Conservation (phyloP, 2,329 filamentous ascomycete genomes). For the Epichloe brachyelytri region DNA sequence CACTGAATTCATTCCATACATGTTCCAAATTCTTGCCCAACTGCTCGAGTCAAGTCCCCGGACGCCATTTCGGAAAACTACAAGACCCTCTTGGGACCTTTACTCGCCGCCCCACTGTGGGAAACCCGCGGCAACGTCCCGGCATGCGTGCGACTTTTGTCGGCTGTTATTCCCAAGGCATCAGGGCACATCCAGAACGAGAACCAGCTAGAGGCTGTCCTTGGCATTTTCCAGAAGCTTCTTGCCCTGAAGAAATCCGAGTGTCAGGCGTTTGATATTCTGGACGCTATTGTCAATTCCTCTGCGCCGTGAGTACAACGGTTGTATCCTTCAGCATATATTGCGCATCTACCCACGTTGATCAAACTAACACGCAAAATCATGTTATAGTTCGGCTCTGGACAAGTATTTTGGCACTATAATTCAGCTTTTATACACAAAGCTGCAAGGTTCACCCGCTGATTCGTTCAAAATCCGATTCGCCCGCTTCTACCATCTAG, state of each 20-base stretch:
- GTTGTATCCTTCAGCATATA: not conserved
- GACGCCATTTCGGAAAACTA: conserved; percentile 72
- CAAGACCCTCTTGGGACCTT: conserved; percentile 61
- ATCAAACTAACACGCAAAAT: not conserved
- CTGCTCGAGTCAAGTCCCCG: conserved; percentile 74
- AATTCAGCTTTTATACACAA: conserved; percentile 67
- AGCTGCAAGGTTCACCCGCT: conserved; percentile 53
- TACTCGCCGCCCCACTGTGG: conserved; percentile 77
- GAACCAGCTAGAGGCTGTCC: conserved; percentile 72
- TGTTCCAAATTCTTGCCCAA: conserved; percentile 89
- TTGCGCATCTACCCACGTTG: not conserved
- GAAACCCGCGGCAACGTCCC: conserved; percentile 88
- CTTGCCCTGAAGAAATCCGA: conserved; percentile 74
- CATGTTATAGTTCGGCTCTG: conserved; percentile 39
- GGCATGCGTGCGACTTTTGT: conserved; percentile 72
- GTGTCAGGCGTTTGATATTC: conserved; percentile 73
- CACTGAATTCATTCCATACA: conserved; percentile 91
- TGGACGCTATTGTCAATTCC: conserved; percentile 65
- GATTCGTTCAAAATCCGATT: conserved; percentile 81
- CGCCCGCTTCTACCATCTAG: conserved; percentile 86
- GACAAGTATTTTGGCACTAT: conserved; percentile 70
- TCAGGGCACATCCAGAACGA: conserved; percentile 59
- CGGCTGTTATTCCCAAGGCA: conserved; percentile 70
- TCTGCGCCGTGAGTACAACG: conserved; percentile 53
- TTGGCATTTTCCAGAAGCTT: conserved; percentile 94